Evolutionary conservation across 78 protist genomes (phyloP), one percentile per base, ranked within the genome.

Genomic region (Bigelowiella natans): DNA sequence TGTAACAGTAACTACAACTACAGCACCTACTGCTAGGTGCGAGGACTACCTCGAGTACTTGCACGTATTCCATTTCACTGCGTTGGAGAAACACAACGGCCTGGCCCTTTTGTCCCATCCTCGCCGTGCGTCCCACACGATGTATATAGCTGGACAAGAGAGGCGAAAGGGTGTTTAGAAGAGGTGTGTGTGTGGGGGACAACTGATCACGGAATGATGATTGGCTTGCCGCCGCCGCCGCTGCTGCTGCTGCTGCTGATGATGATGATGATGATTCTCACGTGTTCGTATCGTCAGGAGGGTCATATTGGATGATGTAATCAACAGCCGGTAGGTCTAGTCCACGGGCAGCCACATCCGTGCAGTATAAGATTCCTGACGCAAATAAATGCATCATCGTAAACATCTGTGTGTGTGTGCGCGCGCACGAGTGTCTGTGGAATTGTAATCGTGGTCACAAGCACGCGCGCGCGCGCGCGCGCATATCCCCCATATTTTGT

Each of bases 301-400:
- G 99, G 89, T 98, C 99, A 86, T 38, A 98, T 95, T 98, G 99
- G 36, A 98, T 86, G 40, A 98, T 96, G 98, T 98, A 97, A 92
- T 99, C 99, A 7, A 92, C 94, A 0, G 84, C 89, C 26, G 90
- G 99, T 63, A 99, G 97, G 93, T 99, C 99, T 0, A 99, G 91
- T 2, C 99, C 99, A n/a, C 73, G 73, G 7, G 73, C 73, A 2
- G 86, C 86, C 2, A 83, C 86, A 28, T 83, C 86, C 3, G 86
- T 83, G 29, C 86, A 83, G 29, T 31, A 28, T 18, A 83, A 34
- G 29, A 83, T 83, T 51, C 73, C 73, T 26, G 73, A 51, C 7
- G 73, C 7, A 51, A 51, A 51, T 26, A 51, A 51, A 51, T 51
- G 73, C 18, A 51, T 51, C 7, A 26, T 26, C 18, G 18, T 51